These are phyloP conservation scores for Plasmodium cynomolgi DNA, from an alignment of 169 alveolate genomes.

Conservation along the genomic window DNA sequence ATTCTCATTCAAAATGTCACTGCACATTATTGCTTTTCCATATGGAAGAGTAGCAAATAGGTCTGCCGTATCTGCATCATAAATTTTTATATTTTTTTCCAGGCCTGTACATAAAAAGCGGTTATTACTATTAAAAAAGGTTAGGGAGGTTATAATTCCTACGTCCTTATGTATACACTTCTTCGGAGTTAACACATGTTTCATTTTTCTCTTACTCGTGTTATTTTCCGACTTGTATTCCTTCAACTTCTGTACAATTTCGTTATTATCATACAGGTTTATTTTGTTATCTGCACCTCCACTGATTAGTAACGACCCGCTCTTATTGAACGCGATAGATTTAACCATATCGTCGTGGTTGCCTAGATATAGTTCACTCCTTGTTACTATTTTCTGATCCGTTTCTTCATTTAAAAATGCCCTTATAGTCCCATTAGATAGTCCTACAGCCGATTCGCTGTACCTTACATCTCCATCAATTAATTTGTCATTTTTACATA, in stretches of 20 bases:
- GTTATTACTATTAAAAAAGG: slow-evolving; percentile 29
- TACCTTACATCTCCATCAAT: background rate
- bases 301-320: slow-evolving; percentile 14
- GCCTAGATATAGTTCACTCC: slow-evolving; percentile 45
- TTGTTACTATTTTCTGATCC: slow-evolving; percentile 3
- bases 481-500: slow-evolving; percentile 9
- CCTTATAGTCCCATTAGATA: slow-evolving; percentile 43
- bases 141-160: slow-evolving; percentile 23
- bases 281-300: slow-evolving; percentile 74
- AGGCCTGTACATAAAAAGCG: slow-evolving; percentile 56
- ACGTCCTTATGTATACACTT: slow-evolving; percentile 64
- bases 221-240: background rate
- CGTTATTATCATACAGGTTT: slow-evolving; percentile 58
- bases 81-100: slow-evolving; percentile 48
- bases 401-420: slow-evolving; percentile 56
- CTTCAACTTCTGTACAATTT: slow-evolving; percentile 31
- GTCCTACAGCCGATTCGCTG: slow-evolving; percentile 46
- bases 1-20: slow-evolving; percentile 26
- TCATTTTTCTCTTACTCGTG: slow-evolving; percentile 40
- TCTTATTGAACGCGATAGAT: slow-evolving; percentile 29
- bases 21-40: slow-evolving; percentile 48
- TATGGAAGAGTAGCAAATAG: slow-evolving; percentile 26
- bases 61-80: slow-evolving; percentile 19
- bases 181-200: slow-evolving; percentile 36
- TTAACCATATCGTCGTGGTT: slow-evolving; percentile 59